A percentile compares a stretch with the other conserved stretches of the same genome.
These are phyloP conservation scores for Sporopachydermia lactativora DNA, from an alignment of 805 yeast species.

Conservation along the genomic window DNA sequence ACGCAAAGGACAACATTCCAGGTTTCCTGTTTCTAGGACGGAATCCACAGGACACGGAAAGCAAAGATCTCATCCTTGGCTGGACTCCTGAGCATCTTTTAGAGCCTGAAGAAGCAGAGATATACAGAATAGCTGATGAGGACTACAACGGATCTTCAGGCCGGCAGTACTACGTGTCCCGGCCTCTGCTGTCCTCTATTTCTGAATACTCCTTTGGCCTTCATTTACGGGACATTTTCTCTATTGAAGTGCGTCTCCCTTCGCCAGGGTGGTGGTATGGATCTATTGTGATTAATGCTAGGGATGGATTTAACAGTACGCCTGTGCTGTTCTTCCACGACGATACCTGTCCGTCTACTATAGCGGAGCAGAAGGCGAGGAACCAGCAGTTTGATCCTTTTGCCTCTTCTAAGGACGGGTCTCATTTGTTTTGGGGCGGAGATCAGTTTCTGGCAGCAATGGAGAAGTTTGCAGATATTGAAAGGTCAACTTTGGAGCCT, in stretches of 20 bases:
- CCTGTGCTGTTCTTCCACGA: constrained; percentile 93
- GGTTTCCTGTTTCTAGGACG: constrained; percentile 62
- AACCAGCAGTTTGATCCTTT: constrained; percentile 66
- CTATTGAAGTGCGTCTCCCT: constrained; percentile 75
- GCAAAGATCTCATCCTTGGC: constrained; percentile 46
- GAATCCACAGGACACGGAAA: constrained; percentile 28
- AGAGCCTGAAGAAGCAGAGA: constrained; percentile 29
- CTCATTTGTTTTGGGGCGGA: constrained; percentile 83
- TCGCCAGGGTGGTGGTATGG: constrained; percentile 89
- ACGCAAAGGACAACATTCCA: constrained; percentile 59
- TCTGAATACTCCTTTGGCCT: constrained; percentile 59
- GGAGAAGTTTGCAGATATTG: constrained; percentile 41
- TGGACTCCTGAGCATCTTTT: constrained; percentile 49
- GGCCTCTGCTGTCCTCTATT: constrained; percentile 38
- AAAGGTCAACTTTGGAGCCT: constrained; percentile 56
- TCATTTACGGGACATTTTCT: constrained; percentile 45
- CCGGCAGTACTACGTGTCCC: constrained; percentile 26
- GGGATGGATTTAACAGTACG: constrained; percentile 41
- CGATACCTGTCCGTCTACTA: constrained; percentile 66
- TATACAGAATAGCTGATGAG: constrained; percentile 38
- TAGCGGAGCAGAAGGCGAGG: constrained; percentile 41
- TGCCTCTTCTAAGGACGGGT: constrained; percentile 26
- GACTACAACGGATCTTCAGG: constrained; percentile 12
- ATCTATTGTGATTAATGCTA: constrained; percentile 60
- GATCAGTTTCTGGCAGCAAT: constrained; percentile 51